Conservation (phyloP, 345 rosid species). For the Brassica incana region DNA sequence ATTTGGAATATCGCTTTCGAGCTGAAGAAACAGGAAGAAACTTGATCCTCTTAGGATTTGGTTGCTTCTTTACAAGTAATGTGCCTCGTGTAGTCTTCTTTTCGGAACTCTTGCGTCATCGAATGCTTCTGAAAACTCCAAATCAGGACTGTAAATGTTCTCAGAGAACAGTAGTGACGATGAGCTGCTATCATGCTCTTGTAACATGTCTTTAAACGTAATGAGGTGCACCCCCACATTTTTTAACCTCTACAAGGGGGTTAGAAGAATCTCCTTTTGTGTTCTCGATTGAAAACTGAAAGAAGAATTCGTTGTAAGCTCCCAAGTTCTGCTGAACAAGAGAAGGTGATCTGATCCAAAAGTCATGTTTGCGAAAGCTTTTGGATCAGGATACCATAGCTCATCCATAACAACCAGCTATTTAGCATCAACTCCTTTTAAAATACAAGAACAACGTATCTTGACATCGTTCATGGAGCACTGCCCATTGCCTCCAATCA, state of each 20-base stretch:
- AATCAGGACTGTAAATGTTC: slow-evolving; percentile 8
- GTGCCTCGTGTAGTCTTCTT: slow-evolving; percentile 4
- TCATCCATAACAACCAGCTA: slow-evolving; percentile 33
- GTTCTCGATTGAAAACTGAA: slow-evolving; percentile 27
- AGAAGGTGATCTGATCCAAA: slow-evolving; percentile 36
- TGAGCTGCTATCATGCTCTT: slow-evolving; percentile 6
- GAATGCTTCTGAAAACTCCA: slow-evolving; percentile 17
- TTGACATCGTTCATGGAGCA: slow-evolving; percentile 26
- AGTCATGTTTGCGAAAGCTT: slow-evolving; percentile 23
- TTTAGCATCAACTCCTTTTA: slow-evolving; percentile 3
- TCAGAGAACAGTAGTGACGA: slow-evolving; percentile 1
- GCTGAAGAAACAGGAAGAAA: slow-evolving; percentile 12
- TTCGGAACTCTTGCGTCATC: slow-evolving; percentile 10
- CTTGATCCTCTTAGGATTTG: slow-evolving; percentile 27
- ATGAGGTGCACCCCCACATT: slow-evolving; percentile 31
- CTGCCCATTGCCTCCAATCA: slow-evolving; percentile 30
- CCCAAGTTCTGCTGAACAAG: slow-evolving; percentile 32
- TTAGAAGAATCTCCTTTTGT: slow-evolving; percentile 12
- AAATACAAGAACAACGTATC: slow-evolving; percentile 25
- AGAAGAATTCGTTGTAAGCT: slow-evolving; percentile 17
- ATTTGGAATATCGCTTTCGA: slow-evolving; percentile 1
- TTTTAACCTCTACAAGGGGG: slow-evolving; percentile 22
- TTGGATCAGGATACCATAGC: slow-evolving; percentile 38
- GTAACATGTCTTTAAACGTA: slow-evolving; percentile 28
- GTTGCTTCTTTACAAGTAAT: slow-evolving; percentile 19